Evolutionary conservation across 306 rosid genomes (phyloP).

Genomic region (Abrus precatorius): DNA sequence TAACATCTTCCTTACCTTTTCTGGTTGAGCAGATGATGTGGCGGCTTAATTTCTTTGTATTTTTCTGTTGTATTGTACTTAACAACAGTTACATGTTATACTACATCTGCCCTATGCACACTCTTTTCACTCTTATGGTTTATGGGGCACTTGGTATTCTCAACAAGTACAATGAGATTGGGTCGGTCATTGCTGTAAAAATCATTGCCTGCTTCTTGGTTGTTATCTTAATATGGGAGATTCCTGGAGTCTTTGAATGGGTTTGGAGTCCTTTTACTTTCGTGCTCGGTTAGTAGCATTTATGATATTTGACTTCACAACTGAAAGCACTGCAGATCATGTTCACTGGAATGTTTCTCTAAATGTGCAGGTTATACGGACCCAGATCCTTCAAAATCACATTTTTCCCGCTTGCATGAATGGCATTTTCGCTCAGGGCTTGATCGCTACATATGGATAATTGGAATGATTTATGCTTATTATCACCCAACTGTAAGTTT

Average conservation of each 20-base stretch:
- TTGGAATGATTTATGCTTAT: slow-evolving; percentile 97
- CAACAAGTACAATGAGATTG: slow-evolving; percentile 86
- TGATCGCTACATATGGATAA: slow-evolving; percentile 97
- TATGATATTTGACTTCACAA: slow-evolving; percentile 29
- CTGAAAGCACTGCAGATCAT: slow-evolving; percentile 44
- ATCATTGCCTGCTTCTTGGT: slow-evolving; percentile 77
- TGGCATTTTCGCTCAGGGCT: slow-evolving; percentile 99
- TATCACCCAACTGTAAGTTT: slow-evolving; percentile 92
- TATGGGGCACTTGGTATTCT: slow-evolving; percentile 85
- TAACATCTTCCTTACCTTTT: slow-evolving; percentile 30
- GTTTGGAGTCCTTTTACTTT: slow-evolving; percentile 90
- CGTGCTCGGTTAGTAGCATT: slow-evolving; percentile 74
- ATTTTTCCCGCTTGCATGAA: slow-evolving; percentile 76
- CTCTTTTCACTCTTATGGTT: slow-evolving; percentile 94
- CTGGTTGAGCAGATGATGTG: slow-evolving; percentile 94
- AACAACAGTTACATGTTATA: slow-evolving; percentile 92
- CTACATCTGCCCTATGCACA: slow-evolving; percentile 99
- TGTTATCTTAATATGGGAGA: slow-evolving; percentile 89
- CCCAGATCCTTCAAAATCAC: slow-evolving; percentile 71
- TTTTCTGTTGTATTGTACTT: slow-evolving; percentile 82
- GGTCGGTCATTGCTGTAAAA: slow-evolving; percentile 77
- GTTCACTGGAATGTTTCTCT: slow-evolving; percentile 46
- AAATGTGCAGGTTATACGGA: slow-evolving; percentile 73
- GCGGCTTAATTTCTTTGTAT: slow-evolving; percentile 96
- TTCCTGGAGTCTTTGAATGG: slow-evolving; percentile 93